Base-by-base conservation (phyloP, 257 asterid species). In the Fraxinus cuspidata region DNA sequence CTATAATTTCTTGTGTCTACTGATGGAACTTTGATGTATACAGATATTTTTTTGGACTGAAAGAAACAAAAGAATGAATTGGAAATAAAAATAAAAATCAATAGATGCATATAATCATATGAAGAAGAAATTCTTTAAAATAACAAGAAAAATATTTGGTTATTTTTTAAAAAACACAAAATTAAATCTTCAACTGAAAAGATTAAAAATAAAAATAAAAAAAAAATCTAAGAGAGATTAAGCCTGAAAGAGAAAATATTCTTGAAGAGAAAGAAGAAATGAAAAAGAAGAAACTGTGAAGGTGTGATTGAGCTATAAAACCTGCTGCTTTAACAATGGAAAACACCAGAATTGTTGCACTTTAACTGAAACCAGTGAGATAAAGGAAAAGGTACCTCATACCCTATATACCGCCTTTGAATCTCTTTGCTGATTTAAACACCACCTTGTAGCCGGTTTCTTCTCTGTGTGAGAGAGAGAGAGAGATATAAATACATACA, bases 331-430 rank as follows among this genome's bases (percentile, higher is more conserved):
- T 81, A 90, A 83, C 79, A 76, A 81, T 79, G 84, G 74, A 81
- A 47, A 82, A 80, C 90, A 82, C 72, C 84, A 86, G 85, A 86
- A 92, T 70, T 83, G 74, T 75, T 84, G 76, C 70, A 84, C 97
- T 94, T 94, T 94, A 92, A 90, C 91, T 83, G 93, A 92, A 86
- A 81, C 21, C 64, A 84, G 86, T 31, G 83, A 84, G 86, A 90
- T 84, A 90, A 92, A 92, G 97, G 89, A 86, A 90, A 92, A 92
- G 88, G 79, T 74, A 47, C 40, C 81, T 37, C 53, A 44, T 12
- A 44, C 66, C 82, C 78, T 82, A 76, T 79, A 76, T 35, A 79
- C 64, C 70, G 74, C 84, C 87, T 87, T 86, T 88, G 75, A 71
- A 81, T 84, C 89, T 89, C 19, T 44, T 88, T 79, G 89, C 91